Evolutionary conservation across 164 flowering plant genomes (phyloP).

Genomic region (Aristolochia contorta): DNA sequence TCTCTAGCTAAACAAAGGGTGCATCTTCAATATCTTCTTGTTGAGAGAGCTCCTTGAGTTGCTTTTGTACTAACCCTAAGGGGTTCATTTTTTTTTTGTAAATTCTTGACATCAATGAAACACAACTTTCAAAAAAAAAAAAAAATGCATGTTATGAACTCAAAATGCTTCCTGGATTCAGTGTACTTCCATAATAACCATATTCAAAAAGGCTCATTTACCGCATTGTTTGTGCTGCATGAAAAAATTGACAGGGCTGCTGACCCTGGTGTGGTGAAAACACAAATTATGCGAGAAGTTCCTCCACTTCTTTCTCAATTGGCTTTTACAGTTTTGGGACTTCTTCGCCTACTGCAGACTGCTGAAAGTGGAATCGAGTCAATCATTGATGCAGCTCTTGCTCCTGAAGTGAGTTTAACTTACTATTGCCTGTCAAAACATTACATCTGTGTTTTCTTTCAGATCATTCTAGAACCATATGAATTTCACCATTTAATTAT

Average conservation of each 20-base stretch:
- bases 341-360: constrained; percentile 54
- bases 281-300: constrained; percentile 80
- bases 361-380: constrained; percentile 54
- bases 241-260: constrained; percentile 46
- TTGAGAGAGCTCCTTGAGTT: no score
- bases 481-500: neutral
- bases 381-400: constrained; percentile 80
- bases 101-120: no score
- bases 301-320: constrained; percentile 36
- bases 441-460: neutral
- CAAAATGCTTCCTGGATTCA: neutral
- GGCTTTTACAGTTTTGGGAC: constrained; percentile 39
- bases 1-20: no score
- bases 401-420: constrained; percentile 58
- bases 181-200: neutral
- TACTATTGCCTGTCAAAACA: neutral
- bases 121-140: no score
- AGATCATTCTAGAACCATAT: neutral
- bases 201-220: neutral
- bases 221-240: neutral
- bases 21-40: no score
- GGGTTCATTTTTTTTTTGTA: no score
- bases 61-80: no score
- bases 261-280: constrained; percentile 79
- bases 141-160: neutral